Base-by-base conservation (phyloP, 768 basidiomycete genomes). In the Exidia glandulosa region DNA sequence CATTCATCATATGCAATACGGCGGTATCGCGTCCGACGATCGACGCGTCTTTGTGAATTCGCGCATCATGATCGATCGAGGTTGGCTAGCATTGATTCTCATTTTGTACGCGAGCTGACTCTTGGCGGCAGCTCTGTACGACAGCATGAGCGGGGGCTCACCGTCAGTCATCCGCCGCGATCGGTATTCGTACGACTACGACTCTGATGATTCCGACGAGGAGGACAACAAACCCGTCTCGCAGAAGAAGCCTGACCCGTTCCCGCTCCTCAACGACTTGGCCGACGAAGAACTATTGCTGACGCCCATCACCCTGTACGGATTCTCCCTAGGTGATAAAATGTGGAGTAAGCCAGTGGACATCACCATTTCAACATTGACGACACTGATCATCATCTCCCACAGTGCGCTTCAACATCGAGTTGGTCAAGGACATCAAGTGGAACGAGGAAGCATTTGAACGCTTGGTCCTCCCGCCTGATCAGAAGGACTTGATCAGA, bases 241-340 rank as follows among this genome's bases (percentile, higher is more conserved):
- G 16, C 16, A 45, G 41, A 23, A 45, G 41, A 45, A 45, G 16
- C 41, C 16, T 6, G 41, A 45, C 16, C 9, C 16, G 16, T 45
- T 45, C 41, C 41, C 41, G 12, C 41, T 10, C 32, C 47, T 37
- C n/a, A 32, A 33, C 50, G 25, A 2, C 14, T 65, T 84, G 34
- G 72, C 74, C 0, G 79, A 82, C 3, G 79, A 82, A 25, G 78
- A 83, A 36, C 70, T 85, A 19, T 70, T 85, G 31, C 69, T 87
- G 3, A 74, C 83, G 1, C 74, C 84, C 0, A 77, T 81, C 0
- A 73, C 81, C 36, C 78, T 85, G 2, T 81, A 81, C 61, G 84
- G 83, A 0, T 87, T 86, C 69, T 83, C 83, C 68, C 69, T 86
- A 52, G 63, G 70, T 5, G 82, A 82, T 61, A 85, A 85, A 68